Percentiles rank a stretch among this genome's conserved stretches.
Evolutionary conservation across 805 yeast species (phyloP).

Genomic region (Saturnispora quitensis): DNA sequence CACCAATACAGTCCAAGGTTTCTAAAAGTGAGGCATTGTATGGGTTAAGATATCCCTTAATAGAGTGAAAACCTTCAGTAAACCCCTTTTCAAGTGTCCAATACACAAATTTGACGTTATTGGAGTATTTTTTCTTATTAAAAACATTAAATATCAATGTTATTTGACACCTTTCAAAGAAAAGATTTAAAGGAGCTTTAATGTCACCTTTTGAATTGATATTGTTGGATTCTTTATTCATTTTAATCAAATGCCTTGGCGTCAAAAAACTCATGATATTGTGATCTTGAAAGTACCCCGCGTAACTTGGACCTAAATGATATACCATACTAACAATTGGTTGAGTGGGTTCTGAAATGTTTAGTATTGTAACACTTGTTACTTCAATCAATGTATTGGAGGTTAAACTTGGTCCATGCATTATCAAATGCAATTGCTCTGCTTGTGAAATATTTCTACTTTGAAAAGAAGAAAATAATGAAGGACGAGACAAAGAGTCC

Average conservation of each 20-base stretch:
- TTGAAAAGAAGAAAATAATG: neutral
- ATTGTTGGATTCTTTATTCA: neutral
- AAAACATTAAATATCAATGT: neutral
- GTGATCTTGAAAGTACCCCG: slow-evolving; percentile 33
- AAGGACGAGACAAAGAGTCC: neutral
- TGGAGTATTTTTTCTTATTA: neutral
- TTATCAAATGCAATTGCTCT: neutral
- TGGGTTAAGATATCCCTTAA: neutral
- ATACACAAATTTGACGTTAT: neutral
- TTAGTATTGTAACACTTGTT: slow-evolving; percentile 22
- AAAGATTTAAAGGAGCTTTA: neutral
- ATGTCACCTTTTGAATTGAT: neutral
- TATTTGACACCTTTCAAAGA: neutral
- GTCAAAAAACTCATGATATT: slow-evolving; percentile 29
- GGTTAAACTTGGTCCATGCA: neutral
- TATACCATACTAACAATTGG: slow-evolving; percentile 7
- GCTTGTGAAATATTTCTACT: neutral
- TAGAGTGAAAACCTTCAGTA: neutral
- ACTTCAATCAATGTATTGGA: neutral
- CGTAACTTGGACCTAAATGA: slow-evolving; percentile 41
- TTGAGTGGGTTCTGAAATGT: slow-evolving; percentile 18
- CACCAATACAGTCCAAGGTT: slow-evolving; percentile 39
- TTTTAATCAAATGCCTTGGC: neutral
- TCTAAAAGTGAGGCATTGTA: slow-evolving; percentile 1
- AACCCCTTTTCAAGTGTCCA: neutral